Evolutionary conservation across 768 basidiomycete genomes (phyloP).

Genomic region (Suillus sp.): DNA sequence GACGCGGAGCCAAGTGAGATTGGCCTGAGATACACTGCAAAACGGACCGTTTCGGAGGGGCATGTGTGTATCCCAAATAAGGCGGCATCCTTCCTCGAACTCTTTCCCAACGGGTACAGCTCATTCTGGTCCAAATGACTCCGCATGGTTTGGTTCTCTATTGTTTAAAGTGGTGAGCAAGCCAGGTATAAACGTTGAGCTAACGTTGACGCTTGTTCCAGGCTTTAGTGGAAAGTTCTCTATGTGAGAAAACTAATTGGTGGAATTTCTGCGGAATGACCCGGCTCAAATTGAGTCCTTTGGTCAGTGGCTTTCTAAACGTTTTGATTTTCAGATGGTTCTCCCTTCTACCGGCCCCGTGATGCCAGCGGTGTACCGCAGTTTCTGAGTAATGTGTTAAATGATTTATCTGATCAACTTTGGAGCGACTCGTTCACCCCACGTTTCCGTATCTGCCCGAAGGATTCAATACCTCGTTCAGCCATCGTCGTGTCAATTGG

Average conservation of each 20-base stretch:
- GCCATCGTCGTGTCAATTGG: not conserved
- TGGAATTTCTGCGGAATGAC: not conserved
- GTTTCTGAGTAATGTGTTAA: conserved; percentile 5
- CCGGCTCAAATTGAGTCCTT: not conserved
- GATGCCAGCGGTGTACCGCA: conserved; percentile 5
- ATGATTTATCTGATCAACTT: conserved; percentile 7
- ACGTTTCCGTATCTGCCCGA: conserved; percentile 5
- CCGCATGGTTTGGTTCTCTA: not conserved
- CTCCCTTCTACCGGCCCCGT: conserved; percentile 1
- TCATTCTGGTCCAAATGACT: not conserved
- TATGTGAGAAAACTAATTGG: not conserved
- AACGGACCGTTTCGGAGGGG: conserved; percentile 4
- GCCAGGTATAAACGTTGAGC: not conserved
- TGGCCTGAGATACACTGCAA: conserved; percentile 8
- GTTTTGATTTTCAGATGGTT: conserved; percentile 1
- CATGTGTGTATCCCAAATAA: conserved; percentile 4
- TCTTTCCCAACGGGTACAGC: conserved; percentile 4
- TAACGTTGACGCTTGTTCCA: not conserved
- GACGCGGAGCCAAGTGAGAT: conserved; percentile 6
- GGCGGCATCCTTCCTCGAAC: conserved; percentile 4
- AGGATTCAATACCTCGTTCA: conserved; percentile 2
- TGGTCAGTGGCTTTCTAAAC: not conserved
- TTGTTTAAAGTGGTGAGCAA: not conserved
- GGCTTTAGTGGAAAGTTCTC: no score
- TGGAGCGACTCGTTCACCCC: not conserved